phyloP scores from a whole-genome alignment of 1,284 basidiomycete genomes.

The Pascua guehoae region DNA sequence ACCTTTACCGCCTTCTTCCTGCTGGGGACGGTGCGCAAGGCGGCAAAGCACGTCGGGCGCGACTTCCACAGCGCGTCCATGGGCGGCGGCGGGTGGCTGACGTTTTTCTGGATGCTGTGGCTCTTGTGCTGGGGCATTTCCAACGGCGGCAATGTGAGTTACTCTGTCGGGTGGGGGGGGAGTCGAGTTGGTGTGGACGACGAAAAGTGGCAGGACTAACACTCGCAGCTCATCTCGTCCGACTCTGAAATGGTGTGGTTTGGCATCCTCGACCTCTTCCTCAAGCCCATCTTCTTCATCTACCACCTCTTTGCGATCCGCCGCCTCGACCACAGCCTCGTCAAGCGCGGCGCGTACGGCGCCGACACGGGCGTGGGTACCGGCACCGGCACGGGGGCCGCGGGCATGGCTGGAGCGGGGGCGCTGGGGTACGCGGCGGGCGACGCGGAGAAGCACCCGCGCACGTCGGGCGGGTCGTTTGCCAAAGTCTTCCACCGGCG shows the following conservation, averaged over 20 bases:
- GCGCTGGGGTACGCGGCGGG: not conserved
- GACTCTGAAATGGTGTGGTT: slow-evolving; percentile 56
- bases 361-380: slow-evolving; percentile 15
- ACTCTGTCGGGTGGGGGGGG: too few species aligned
- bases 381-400: not conserved
- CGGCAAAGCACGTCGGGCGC: slow-evolving; percentile 26
- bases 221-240: slow-evolving; percentile 30
- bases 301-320: slow-evolving; percentile 23
- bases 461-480: not conserved
- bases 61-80: slow-evolving; percentile 50
- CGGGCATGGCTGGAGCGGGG: slow-evolving; percentile 1
- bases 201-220: too few species aligned
- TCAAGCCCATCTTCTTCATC: slow-evolving; percentile 50
- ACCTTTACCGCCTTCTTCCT: slow-evolving; percentile 56
- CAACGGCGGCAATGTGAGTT: slow-evolving; percentile 48
- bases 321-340: slow-evolving; percentile 33
- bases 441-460: slow-evolving; percentile 9
- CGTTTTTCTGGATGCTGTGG: slow-evolving; percentile 58
- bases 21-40: slow-evolving; percentile 35
- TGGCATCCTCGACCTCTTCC: slow-evolving; percentile 59
- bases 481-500: not conserved
- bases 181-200: too few species aligned
- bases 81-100: slow-evolving; percentile 30
- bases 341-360: slow-evolving; percentile 24
- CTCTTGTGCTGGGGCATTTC: slow-evolving; percentile 50